These are phyloP conservation scores for Yamagishiella unicocca DNA, from an alignment of 139 green algal species.

Conservation along the genomic window DNA sequence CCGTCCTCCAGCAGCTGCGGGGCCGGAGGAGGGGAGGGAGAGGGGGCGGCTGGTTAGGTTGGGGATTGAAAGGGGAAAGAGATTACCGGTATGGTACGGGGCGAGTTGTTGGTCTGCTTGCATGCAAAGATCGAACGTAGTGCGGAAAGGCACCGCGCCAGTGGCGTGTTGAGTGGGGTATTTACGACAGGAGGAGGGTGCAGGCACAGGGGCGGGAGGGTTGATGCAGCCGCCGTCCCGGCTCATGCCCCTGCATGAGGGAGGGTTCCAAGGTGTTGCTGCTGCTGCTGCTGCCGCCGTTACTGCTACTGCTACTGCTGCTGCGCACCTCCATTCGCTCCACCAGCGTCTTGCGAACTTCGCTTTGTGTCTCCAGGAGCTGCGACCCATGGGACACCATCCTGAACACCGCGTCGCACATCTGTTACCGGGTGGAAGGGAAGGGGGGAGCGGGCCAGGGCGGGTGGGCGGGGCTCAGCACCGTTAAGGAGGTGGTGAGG, in stretches of 20 bases:
- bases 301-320: too few species aligned
- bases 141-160: too few species aligned
- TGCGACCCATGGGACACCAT: neutral
- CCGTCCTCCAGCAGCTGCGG: constrained; percentile 24
- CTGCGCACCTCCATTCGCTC: constrained; percentile 4
- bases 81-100: neutral
- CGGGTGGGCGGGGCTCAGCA: too few species aligned
- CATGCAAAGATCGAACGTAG: too few species aligned
- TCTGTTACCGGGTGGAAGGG: neutral
- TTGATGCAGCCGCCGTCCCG: too few species aligned
- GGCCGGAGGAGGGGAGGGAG: neutral
- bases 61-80: neutral
- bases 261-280: too few species aligned
- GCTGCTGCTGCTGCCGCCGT: too few species aligned
- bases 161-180: too few species aligned
- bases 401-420: constrained; percentile 26
- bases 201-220: too few species aligned
- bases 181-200: too few species aligned
- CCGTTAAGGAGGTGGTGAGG: neutral
- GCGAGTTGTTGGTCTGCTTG: too few species aligned
- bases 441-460: neutral
- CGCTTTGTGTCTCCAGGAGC: constrained; percentile 28
- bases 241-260: too few species aligned
- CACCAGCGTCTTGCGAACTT: neutral
- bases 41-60: neutral